Percentiles rank a stretch among this genome's conserved stretches.
phyloP scores from a whole-genome alignment of 192 early-diverging fungal species.

The Funneliformis mosseae region DNA sequence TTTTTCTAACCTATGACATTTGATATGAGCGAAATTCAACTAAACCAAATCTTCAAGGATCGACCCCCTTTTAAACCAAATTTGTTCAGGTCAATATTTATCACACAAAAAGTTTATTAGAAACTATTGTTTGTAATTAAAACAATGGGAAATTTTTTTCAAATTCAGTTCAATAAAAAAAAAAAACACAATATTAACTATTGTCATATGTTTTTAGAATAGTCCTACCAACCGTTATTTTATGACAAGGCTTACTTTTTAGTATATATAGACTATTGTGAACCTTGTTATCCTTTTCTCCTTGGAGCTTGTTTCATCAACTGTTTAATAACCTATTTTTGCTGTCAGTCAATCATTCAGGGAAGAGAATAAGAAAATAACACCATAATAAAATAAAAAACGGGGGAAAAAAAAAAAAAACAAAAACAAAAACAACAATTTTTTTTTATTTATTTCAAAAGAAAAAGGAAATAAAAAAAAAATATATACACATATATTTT shows the following conservation, averaged over 20 bases:
- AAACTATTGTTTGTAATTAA: not conserved
- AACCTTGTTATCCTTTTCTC: not conserved
- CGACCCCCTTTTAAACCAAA: not conserved
- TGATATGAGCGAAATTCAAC: not conserved
- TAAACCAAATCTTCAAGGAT: not conserved
- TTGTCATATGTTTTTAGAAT: not conserved
- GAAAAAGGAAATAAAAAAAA: no score
- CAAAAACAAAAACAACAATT: not conserved
- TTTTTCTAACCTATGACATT: not conserved
- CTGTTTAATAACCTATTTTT: not conserved
- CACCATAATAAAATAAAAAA: no score
- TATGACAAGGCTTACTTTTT: not conserved
- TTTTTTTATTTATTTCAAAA: no score
- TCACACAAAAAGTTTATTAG: not conserved
- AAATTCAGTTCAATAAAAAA: slow-evolving; percentile 1
- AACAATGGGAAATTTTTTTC: not conserved
- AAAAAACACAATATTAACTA: not conserved
- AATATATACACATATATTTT: no score
- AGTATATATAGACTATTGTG: not conserved
- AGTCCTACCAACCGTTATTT: not conserved
- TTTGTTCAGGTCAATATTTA: not conserved
- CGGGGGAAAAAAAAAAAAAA: not conserved
- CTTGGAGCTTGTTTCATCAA: not conserved
- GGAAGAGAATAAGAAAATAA: not conserved
- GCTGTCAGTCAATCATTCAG: not conserved